phyloP scores from a whole-genome alignment of 257 asterid genomes.

The Eustoma russellianum region DNA sequence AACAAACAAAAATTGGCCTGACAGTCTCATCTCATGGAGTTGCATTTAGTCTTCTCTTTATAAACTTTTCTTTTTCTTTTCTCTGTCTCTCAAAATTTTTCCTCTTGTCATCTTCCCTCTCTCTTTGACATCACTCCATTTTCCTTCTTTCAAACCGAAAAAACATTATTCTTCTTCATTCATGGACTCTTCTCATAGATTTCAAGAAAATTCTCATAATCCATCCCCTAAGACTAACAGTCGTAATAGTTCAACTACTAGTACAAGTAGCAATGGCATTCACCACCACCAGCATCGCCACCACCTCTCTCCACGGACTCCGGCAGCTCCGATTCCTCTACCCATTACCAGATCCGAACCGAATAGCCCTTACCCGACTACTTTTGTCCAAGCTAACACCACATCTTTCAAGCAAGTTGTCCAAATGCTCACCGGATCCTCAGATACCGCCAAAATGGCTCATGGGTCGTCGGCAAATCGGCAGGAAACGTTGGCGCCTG shows the following conservation, averaged over 20 bases:
- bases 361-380: constrained; percentile 76
- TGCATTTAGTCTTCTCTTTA: constrained; percentile 4
- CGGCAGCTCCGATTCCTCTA: constrained; percentile 20
- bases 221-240: constrained; percentile 31
- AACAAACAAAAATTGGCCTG: background rate
- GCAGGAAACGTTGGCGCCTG: background rate
- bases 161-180: background rate
- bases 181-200: constrained; percentile 42
- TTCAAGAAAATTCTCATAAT: constrained; percentile 24
- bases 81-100: constrained; percentile 13
- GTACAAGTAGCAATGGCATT: constrained; percentile 23
- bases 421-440: constrained; percentile 85
- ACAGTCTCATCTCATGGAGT: constrained; percentile 10
- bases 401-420: constrained; percentile 87
- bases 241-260: constrained; percentile 36
- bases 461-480: constrained; percentile 16
- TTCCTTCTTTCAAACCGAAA: background rate
- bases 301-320: constrained; percentile 28
- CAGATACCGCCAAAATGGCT: constrained; percentile 36
- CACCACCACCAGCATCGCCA: constrained; percentile 16
- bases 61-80: background rate
- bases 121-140: background rate
- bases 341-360: constrained; percentile 91
- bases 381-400: constrained; percentile 92
- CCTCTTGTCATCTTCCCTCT: constrained; percentile 3